These are phyloP conservation scores for Gardenia jasminoides DNA, from an alignment of 257 asterid genomes.

Conservation along the genomic window DNA sequence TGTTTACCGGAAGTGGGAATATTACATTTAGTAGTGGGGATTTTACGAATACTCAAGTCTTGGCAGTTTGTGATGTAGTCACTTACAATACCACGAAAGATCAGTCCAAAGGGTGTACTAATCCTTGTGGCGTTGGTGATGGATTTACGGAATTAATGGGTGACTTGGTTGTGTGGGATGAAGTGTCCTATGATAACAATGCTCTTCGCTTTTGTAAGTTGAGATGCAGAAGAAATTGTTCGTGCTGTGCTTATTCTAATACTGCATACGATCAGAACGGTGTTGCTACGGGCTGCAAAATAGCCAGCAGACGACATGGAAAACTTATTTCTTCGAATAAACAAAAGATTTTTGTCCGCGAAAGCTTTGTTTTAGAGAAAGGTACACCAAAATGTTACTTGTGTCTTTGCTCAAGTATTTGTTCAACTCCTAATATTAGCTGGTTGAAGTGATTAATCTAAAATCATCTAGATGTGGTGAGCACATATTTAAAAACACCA, in stretches of 20 bases:
- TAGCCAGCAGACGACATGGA: background rate
- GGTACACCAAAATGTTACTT: background rate
- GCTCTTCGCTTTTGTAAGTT: background rate
- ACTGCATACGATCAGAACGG: background rate
- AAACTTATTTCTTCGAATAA: background rate
- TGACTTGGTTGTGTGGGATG: background rate
- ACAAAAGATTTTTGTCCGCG: background rate
- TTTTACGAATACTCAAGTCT: background rate
- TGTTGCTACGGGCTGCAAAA: background rate
- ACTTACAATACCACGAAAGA: background rate
- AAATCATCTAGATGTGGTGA: too few species aligned
- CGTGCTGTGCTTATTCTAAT: background rate
- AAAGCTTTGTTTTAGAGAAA: background rate
- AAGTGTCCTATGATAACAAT: background rate
- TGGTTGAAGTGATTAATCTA: background rate
- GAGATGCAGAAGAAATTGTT: background rate
- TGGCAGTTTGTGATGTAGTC: background rate
- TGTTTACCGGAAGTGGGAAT: background rate
- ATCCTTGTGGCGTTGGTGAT: background rate
- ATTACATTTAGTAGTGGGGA: background rate
- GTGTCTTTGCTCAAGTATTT: background rate
- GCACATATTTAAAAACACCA: too few species aligned
- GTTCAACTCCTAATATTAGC: too few species aligned
- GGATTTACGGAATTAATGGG: background rate
- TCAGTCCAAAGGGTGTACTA: background rate